Evolutionary conservation across 768 basidiomycete genomes (phyloP).

Genomic region (Phanerochaete carnosa): DNA sequence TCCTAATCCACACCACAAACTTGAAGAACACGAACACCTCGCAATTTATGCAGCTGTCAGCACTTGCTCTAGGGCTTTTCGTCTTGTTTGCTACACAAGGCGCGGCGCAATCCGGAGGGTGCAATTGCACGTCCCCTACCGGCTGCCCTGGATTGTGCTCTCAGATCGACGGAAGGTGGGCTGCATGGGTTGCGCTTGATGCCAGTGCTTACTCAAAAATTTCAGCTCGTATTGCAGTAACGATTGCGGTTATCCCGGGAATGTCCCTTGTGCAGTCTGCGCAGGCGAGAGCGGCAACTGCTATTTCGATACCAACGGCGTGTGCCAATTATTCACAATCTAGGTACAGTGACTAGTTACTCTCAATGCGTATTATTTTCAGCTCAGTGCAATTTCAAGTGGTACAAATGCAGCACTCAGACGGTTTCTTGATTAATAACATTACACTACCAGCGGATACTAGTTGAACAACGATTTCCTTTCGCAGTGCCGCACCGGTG

Average conservation of each 20-base stretch:
- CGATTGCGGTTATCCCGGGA: background rate
- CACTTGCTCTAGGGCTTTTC: no score
- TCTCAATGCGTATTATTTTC: no score
- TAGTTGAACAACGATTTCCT: no score
- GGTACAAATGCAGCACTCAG: no score
- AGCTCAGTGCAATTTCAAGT: no score
- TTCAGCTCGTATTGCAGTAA: background rate
- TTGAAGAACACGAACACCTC: no score
- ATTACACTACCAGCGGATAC: no score
- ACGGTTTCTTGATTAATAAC: no score
- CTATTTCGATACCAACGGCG: background rate
- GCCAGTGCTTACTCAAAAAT: background rate
- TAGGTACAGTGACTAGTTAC: background rate
- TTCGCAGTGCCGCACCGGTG: no score
- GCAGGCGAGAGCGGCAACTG: background rate
- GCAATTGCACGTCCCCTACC: conserved; percentile 4
- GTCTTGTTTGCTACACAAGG: background rate
- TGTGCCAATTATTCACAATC: background rate
- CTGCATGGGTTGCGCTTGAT: background rate
- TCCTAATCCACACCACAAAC: no score
- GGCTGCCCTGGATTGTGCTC: conserved; percentile 2
- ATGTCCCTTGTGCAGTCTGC: background rate
- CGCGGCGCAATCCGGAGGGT: background rate
- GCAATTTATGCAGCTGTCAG: no score
- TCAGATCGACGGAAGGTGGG: background rate